Conservation (phyloP, 257 asterid species). For the Solanum habrochaites region DNA sequence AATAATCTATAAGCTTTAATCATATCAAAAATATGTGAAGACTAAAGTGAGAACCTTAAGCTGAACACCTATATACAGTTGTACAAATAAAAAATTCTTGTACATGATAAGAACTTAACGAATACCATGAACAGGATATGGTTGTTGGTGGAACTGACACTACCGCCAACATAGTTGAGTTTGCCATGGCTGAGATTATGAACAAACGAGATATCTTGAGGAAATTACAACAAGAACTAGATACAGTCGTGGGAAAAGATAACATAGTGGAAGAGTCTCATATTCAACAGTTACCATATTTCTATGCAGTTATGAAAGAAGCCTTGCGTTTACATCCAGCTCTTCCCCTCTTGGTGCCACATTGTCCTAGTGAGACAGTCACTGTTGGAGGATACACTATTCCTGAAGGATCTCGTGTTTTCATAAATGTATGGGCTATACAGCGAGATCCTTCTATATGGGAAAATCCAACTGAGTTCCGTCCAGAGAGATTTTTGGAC, state of each 20-base stretch:
- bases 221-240: conserved; percentile 43
- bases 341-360: conserved; percentile 60
- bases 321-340: conserved; percentile 42
- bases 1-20: background rate
- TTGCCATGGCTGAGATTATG: conserved; percentile 54
- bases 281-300: conserved; percentile 31
- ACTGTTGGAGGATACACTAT: conserved; percentile 32
- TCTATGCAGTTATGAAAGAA: conserved; percentile 50
- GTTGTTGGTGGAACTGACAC: conserved; percentile 72
- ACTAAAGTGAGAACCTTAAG: background rate
- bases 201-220: conserved; percentile 33
- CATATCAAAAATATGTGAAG: background rate
- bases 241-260: conserved; percentile 30
- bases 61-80: background rate
- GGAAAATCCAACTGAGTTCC: conserved; percentile 35
- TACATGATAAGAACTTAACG: background rate
- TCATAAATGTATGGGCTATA: conserved; percentile 58
- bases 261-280: conserved; percentile 44
- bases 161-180: conserved; percentile 51
- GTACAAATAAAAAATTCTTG: background rate
- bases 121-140: conserved; percentile 36
- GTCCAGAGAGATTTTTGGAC: conserved; percentile 43
- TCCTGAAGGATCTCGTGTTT: conserved; percentile 47
- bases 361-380: conserved; percentile 44
- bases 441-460: conserved; percentile 42